Percentiles rank a stretch among this genome's conserved stretches.
phyloP scores from a whole-genome alignment of 352 stramenopile species.

The Phytopythium kandeliae region DNA sequence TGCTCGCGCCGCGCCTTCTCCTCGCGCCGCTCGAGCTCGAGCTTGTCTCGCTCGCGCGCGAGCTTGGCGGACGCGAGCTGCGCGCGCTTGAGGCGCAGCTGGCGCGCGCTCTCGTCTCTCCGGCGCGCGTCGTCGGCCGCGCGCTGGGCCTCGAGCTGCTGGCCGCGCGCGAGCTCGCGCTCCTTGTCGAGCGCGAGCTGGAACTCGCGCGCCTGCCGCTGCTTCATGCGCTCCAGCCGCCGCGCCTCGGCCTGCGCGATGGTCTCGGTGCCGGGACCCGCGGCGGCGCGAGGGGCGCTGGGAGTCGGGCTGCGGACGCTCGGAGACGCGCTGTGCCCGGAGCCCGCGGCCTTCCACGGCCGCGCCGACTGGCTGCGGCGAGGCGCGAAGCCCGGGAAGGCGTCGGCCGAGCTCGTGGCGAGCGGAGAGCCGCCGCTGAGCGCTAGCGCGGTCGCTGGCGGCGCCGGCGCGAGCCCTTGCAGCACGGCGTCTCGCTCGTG shows the following conservation, averaged over 20 bases:
- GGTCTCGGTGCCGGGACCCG: constrained; percentile 30
- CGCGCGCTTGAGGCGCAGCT: constrained; percentile 35
- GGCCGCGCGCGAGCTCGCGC: constrained; percentile 56
- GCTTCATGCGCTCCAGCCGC: constrained; percentile 58
- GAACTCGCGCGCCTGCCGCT: constrained; percentile 67
- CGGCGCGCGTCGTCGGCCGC: constrained; percentile 42
- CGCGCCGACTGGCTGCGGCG: constrained; percentile 20
- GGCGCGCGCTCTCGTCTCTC: constrained; percentile 56
- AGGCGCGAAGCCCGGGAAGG: constrained; percentile 19
- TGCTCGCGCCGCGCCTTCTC: constrained; percentile 24
- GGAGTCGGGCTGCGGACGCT: neutral
- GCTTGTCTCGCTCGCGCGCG: constrained; percentile 50
- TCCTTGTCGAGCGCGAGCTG: constrained; percentile 76
- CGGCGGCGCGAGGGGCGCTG: neutral
- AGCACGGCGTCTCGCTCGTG: constrained; percentile 51
- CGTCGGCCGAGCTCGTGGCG: constrained; percentile 12
- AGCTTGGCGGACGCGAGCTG: constrained; percentile 53
- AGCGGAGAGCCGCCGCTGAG: constrained; percentile 6
- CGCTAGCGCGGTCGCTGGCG: constrained; percentile 20
- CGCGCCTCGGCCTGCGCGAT: constrained; percentile 60
- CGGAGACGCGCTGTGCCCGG: no score
- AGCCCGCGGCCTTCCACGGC: constrained; percentile 15
- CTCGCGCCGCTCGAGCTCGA: constrained; percentile 56
- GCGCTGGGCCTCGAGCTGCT: constrained; percentile 52
- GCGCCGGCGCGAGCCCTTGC: constrained; percentile 20